Evolutionary conservation across 108 stramenopile species (phyloP), one percentile per base, ranked within the genome.

Genomic region (Parietichytrium sp.): DNA sequence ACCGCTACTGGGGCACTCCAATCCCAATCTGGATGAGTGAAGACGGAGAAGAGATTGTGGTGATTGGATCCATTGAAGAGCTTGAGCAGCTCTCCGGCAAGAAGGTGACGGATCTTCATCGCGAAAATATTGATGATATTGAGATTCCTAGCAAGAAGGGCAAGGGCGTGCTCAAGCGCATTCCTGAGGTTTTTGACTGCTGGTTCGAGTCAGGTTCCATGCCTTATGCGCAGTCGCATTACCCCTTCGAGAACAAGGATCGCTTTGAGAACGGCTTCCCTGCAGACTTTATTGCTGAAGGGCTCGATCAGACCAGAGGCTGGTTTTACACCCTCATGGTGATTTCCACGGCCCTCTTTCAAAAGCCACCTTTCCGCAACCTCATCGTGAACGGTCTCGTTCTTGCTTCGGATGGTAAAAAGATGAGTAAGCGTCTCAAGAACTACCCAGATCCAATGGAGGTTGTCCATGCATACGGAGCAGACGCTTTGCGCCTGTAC

Each of bases 311-410:
- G 86, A 99, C 99, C 23, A 94, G 99, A 52, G 99, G 99, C n/a
- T 99, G 99, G 99, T 99, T 99, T 84, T 99, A 99, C 90, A 98
- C 99, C 0, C 89, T 99, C 29, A 98, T 98, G 95, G 97, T 99
- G n/a, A 85, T 99, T 20, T 93, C 95, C 29, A 98, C 99, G 27
- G 97, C 97, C 3, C 92, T 99, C 13, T 99, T 98, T 86, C 95
- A 95, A 81, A 89, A 96, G 80, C 97, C 97, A 7, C 95, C 99
- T 36, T 97, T 98, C 90, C 93, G 98, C 85, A 99, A 99, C 89
- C 84, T 98, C 49, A 97, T 99, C 84, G 95, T 95, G 33, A 99
- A 98, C 81, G 98, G 98, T 18, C 88, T 99, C 80, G 99, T 99
- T 4, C 83, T 98, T 49, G 99, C 99, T 4, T 88, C 83, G 20